Conservation (phyloP, 140 eudicot species). For the Cichorium intybus region DNA sequence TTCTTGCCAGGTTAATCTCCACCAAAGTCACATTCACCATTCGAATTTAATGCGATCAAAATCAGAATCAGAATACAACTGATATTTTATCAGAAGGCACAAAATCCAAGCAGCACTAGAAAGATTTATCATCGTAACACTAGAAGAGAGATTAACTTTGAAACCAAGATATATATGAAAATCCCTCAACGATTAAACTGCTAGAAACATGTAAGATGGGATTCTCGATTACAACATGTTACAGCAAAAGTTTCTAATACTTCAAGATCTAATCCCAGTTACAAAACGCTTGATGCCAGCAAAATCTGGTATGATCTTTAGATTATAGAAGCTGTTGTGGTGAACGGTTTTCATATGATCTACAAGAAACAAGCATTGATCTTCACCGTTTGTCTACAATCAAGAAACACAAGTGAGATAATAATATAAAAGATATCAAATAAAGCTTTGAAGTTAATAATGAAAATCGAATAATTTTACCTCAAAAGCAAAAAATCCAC, state of each 20-base stretch:
- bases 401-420: constrained; percentile 20
- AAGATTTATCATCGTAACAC: too few species aligned
- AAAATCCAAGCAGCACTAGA: too few species aligned
- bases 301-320: constrained; percentile 62
- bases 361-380: constrained; percentile 70
- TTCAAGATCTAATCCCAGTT: constrained; percentile 53
- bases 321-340: constrained; percentile 37
- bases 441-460: too few species aligned
- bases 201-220: too few species aligned
- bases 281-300: constrained; percentile 79
- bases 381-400: constrained; percentile 86
- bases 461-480: constrained; percentile 25
- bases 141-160: too few species aligned
- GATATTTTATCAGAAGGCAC: too few species aligned
- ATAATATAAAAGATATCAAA: neutral
- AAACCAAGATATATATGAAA: too few species aligned
- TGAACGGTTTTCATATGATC: constrained; percentile 49
- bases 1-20: too few species aligned
- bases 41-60: too few species aligned
- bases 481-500: constrained; percentile 92
- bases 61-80: too few species aligned
- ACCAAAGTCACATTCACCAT: too few species aligned
- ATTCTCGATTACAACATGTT: neutral
- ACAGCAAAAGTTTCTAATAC: neutral
- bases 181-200: too few species aligned